Conservation (phyloP, 2,329 filamentous ascomycete genomes). For the Plenodomus biglobosus region DNA sequence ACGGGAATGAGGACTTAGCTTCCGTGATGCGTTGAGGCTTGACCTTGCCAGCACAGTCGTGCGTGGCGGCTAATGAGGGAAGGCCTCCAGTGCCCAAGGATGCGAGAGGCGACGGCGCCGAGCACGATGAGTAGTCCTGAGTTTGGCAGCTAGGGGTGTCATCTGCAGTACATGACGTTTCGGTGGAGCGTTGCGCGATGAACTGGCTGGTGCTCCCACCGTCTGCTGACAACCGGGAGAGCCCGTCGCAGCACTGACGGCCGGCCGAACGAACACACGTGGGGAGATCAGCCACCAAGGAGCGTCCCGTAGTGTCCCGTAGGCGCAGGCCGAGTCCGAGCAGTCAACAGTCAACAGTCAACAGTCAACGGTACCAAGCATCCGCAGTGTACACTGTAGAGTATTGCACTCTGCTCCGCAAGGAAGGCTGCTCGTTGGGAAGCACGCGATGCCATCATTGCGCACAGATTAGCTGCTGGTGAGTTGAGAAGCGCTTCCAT, state of each 20-base stretch:
- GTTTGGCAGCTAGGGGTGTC: slow-evolving; percentile 2
- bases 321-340: not conserved
- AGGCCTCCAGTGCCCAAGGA: not conserved
- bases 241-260: slow-evolving; percentile 4
- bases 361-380: not conserved
- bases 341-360: not conserved
- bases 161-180: slow-evolving; percentile 17
- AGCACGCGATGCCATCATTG: not conserved
- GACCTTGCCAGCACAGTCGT: slow-evolving; percentile 13
- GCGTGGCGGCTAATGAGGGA: not conserved
- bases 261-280: slow-evolving; percentile 12
- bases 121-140: slow-evolving; percentile 5
- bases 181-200: slow-evolving; percentile 5
- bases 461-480: not conserved
- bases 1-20: slow-evolving; percentile 14
- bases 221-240: slow-evolving; percentile 22
- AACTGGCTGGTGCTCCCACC: slow-evolving; percentile 6
- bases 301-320: slow-evolving; percentile 17
- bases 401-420: slow-evolving; percentile 18
- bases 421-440: slow-evolving; percentile 12
- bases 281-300: slow-evolving; percentile 22
- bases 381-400: slow-evolving; percentile 10
- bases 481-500: not conserved
- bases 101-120: not conserved
- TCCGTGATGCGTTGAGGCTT: slow-evolving; percentile 14